Evolutionary conservation across 106 monocot genomes (phyloP).

Genomic region (Acorus gramineus): DNA sequence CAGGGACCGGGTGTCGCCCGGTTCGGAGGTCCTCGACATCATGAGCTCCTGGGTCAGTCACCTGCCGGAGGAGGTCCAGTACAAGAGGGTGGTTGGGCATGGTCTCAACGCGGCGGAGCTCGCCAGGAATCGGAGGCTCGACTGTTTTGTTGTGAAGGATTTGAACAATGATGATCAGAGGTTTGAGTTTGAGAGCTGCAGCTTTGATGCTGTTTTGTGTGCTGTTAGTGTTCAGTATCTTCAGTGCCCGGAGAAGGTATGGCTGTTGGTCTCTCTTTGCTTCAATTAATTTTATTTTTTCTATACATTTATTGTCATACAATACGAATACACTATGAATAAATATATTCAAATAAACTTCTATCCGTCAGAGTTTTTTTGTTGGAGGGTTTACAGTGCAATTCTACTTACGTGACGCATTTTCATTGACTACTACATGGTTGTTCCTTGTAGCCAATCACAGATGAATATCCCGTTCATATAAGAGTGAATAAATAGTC

Average conservation of each 20-base stretch:
- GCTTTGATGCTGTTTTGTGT: slow-evolving; percentile 70
- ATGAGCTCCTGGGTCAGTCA: slow-evolving; percentile 99
- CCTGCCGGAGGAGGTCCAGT: slow-evolving; percentile 42
- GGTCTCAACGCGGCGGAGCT: slow-evolving; percentile 75
- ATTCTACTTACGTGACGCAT: too few species aligned
- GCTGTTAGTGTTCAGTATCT: slow-evolving; percentile 77
- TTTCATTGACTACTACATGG: too few species aligned
- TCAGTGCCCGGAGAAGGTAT: slow-evolving; percentile 70
- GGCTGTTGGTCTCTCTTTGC: neutral
- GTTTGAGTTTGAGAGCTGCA: slow-evolving; percentile 32
- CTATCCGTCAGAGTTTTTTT: too few species aligned
- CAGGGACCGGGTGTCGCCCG: slow-evolving; percentile 35
- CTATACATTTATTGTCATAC: too few species aligned
- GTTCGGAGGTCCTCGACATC: slow-evolving; percentile 43
- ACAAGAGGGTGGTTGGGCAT: slow-evolving; percentile 56
- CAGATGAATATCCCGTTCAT: too few species aligned
- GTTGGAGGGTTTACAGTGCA: too few species aligned
- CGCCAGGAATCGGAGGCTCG: slow-evolving; percentile 43
- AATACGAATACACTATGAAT: too few species aligned
- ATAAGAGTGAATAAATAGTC: too few species aligned
- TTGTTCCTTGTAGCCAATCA: too few species aligned
- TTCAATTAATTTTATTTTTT: neutral
- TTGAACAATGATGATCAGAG: slow-evolving; percentile 46
- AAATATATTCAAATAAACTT: too few species aligned
- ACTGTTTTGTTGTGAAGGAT: slow-evolving; percentile 70